Evolutionary conservation across 352 stramenopile genomes (phyloP).

Genomic region (Phytophthora pisi): DNA sequence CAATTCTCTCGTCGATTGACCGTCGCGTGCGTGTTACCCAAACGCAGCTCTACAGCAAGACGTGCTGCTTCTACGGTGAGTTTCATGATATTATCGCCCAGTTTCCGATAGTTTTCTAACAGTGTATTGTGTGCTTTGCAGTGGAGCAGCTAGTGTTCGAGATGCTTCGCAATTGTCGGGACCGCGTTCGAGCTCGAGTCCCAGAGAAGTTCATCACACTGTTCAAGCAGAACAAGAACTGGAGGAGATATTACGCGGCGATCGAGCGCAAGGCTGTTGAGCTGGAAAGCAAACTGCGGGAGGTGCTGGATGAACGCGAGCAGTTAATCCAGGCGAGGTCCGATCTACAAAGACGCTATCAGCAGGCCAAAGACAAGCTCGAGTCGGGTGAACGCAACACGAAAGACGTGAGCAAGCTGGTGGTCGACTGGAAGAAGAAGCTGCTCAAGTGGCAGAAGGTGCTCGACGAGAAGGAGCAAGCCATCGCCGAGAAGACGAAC

Average conservation of each 20-base stretch:
- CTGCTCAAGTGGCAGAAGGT: conserved; percentile 54
- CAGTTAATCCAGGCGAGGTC: conserved; percentile 36
- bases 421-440: conserved; percentile 63
- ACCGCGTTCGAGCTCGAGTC: conserved; percentile 47
- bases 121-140: conserved; percentile 17
- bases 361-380: conserved; percentile 30
- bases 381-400: conserved; percentile 30
- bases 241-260: conserved; percentile 70
- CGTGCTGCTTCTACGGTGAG: conserved; percentile 56
- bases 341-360: conserved; percentile 27
- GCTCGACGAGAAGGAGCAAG: conserved; percentile 48
- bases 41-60: conserved; percentile 41
- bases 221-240: conserved; percentile 81
- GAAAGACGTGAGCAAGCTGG: conserved; percentile 41
- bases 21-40: conserved; percentile 26
- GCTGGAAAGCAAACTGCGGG: conserved; percentile 41
- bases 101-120: neutral
- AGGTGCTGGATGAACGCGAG: conserved; percentile 42
- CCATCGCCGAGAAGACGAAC: conserved; percentile 32
- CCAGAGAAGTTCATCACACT: conserved; percentile 61
- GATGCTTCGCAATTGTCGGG: conserved; percentile 60
- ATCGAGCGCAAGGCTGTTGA: conserved; percentile 52
- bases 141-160: conserved; percentile 72
- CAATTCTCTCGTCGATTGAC: conserved; percentile 20
- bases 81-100: neutral